Evolutionary conservation across 2,329 filamentous ascomycete species (phyloP).

Genomic region (Tolypocladium amazonense): DNA sequence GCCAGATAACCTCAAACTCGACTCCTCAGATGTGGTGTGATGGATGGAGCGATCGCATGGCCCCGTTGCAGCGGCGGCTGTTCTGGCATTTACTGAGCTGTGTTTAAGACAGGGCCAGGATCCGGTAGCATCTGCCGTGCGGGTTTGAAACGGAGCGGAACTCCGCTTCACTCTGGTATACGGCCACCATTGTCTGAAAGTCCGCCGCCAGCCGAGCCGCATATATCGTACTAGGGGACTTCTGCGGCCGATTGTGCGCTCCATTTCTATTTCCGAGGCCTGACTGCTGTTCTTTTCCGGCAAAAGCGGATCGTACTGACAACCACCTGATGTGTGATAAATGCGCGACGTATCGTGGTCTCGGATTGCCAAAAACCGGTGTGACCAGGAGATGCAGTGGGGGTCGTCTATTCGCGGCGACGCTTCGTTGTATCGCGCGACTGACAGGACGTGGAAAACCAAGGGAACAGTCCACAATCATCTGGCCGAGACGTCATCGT

Average conservation of each 20-base stretch:
- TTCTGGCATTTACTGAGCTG: not conserved
- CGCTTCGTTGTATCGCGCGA: not conserved
- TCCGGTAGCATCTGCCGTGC: not conserved
- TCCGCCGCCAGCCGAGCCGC: not conserved
- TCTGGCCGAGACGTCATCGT: not conserved
- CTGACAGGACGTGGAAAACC: not conserved
- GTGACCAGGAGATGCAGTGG: not conserved
- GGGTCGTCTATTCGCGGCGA: not conserved
- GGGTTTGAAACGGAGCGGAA: not conserved
- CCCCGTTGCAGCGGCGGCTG: not conserved
- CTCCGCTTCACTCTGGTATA: not conserved
- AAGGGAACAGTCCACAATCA: not conserved
- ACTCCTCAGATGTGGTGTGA: not conserved
- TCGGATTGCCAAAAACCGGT: not conserved
- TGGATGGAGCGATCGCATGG: not conserved
- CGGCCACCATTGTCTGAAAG: not conserved
- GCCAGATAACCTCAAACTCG: not conserved
- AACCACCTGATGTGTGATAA: not conserved
- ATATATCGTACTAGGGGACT: not conserved
- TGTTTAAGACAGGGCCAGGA: not conserved
- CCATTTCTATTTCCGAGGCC: not conserved
- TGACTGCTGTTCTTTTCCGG: not conserved
- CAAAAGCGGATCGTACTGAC: not conserved
- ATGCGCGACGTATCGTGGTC: not conserved
- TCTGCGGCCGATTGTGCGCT: not conserved